Base-by-base conservation (phyloP, 768 basidiomycete species). In the Leccinum fibrillosum region DNA sequence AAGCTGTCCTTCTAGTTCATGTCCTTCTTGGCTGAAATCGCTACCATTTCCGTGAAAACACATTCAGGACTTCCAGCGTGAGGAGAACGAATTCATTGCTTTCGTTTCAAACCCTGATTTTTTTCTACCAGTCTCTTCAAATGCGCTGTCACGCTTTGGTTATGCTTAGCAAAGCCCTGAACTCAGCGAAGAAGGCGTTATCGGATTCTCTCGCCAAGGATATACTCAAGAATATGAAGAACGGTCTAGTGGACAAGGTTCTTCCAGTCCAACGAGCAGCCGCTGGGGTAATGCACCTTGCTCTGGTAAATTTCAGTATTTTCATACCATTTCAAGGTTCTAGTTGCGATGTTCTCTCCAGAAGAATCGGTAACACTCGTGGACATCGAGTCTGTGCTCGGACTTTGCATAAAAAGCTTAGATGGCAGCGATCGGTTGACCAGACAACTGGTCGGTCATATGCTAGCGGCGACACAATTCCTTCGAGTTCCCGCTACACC, bases 1-100 rank as follows among this genome's bases (percentile, higher is more conserved):
- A 21, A 59, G n/a, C 44, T 11, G 35, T 37, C 15, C 28, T 32
- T 51, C 2, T 62, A 98, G 92, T 86, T 94, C 69, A 96, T 98
- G 94, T 97, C 94, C 0, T 89, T 94, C 64, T 89, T 95, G 85
- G 82, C 87, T 28, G 96, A 98, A 69, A 89, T 95, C 34, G 76
- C 84, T 25, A 75, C 79, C 2, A 77, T 85, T 0, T 78, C 86
- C 0, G 71, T 91, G 45, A 92, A 86, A 69, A 26, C 26, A 82
- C 87, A 0, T 80, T 82, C 63, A 89, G 83, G 60, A 84, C 87
- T 9, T 92, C 91, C 37, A 81, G 76, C 64, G 94, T 91, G 60
- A 60, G 91, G 75, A 32, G 11, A 34, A 32, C 13, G 17, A 37
- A 48, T 45, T 13, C 44, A 17, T 25, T 12, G 13, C 30, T 42